phyloP scores from a whole-genome alignment of 164 flowering plant genomes.

The Buxus sempervirens region DNA sequence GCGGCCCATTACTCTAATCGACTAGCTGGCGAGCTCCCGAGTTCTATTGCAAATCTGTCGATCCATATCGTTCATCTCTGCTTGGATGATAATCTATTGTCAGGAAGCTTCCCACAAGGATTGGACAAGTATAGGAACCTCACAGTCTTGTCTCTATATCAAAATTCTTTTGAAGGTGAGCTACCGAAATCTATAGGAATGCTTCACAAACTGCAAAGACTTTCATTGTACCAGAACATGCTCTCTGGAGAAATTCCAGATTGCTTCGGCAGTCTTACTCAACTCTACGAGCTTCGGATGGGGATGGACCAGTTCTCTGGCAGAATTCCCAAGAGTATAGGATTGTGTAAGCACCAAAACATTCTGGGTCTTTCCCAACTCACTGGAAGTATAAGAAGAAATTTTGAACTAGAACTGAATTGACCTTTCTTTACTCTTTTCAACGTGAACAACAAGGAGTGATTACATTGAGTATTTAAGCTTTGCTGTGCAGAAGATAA shows the following conservation, averaged over 20 bases:
- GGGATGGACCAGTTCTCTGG: constrained; percentile 16
- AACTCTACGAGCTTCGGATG: constrained; percentile 4
- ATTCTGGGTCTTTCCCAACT: background rate
- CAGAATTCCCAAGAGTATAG: constrained; percentile 4
- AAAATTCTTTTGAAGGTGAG: constrained; percentile 8
- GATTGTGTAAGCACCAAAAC: background rate
- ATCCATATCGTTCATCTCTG: constrained; percentile 8
- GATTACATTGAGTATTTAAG: no score
- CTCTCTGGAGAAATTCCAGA: constrained; percentile 12
- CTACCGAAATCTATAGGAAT: constrained; percentile 3
- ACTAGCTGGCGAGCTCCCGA: constrained; percentile 14
- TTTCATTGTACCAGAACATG: background rate
- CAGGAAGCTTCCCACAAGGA: constrained; percentile 5
- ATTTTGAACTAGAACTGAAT: no score
- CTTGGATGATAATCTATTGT: constrained; percentile 9
- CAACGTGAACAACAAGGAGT: no score
- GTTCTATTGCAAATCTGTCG: constrained; percentile 13
- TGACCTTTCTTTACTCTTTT: no score
- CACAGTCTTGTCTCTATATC: constrained; percentile 7
- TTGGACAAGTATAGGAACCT: constrained; percentile 11
- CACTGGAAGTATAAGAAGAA: constrained; percentile 4
- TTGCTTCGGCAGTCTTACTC: constrained; percentile 10
- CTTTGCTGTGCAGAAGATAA: no score
- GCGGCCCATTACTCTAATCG: background rate
- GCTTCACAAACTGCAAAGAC: constrained; percentile 2